A percentile compares a stretch with the other conserved stretches of the same genome.
Conservation (phyloP, 139 green algal genomes). For the Ulvella scutata region DNA sequence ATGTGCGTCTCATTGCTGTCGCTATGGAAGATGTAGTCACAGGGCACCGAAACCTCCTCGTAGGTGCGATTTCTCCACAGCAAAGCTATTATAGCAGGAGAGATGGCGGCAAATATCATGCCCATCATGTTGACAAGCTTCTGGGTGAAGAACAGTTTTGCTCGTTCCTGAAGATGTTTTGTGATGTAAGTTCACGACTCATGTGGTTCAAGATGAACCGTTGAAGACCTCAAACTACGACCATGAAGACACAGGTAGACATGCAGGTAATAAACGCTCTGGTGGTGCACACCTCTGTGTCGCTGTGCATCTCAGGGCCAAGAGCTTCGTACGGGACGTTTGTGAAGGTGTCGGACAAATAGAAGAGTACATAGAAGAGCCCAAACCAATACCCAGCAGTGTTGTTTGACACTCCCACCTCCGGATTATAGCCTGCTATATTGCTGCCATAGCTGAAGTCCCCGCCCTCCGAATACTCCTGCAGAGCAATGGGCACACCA, state of each 20-base stretch:
- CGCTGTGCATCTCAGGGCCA: conserved; percentile 16
- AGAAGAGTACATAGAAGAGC: conserved; percentile 17
- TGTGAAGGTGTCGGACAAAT: conserved; percentile 14
- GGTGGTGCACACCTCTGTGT: background rate
- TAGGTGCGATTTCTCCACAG: background rate
- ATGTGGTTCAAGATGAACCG: no score
- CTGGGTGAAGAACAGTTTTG: conserved; percentile 14
- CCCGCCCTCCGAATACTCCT: background rate
- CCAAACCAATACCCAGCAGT: conserved; percentile 14
- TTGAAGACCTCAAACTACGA: no score
- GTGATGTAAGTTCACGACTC: background rate
- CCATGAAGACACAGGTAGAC: no score
- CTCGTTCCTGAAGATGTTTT: conserved; percentile 6
- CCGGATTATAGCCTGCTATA: background rate
- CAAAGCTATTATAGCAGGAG: background rate
- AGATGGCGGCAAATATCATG: background rate
- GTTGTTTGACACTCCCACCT: background rate
- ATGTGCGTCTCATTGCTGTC: background rate
- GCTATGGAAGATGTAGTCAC: background rate
- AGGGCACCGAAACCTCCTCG: background rate
- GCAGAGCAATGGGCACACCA: background rate
- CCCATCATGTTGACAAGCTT: conserved; percentile 20
- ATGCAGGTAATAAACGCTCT: background rate
- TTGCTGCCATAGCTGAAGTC: background rate
- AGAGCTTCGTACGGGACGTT: conserved; percentile 23